Evolutionary conservation across 2,329 filamentous ascomycete genomes (phyloP).

Genomic region (Aureobasidium sp.): DNA sequence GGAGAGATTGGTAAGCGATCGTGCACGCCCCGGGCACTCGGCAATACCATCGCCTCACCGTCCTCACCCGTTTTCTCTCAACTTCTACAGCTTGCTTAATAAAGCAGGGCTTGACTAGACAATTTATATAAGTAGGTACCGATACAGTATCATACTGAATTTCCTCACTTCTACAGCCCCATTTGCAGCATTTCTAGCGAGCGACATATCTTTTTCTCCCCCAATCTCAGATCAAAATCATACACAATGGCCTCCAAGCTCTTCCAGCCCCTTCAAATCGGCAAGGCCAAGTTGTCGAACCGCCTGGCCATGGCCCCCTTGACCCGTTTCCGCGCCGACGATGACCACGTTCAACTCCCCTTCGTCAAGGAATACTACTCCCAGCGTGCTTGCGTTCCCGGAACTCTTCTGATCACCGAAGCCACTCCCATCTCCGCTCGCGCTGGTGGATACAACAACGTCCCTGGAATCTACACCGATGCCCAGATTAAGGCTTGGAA

Average conservation of each 20-base stretch:
- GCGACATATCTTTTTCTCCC: neutral
- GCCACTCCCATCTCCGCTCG: slow-evolving; percentile 43
- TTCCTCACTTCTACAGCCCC: neutral
- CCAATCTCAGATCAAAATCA: neutral
- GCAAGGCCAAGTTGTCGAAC: slow-evolving; percentile 33
- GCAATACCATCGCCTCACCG: neutral
- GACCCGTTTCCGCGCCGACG: slow-evolving; percentile 39
- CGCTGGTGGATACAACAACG: slow-evolving; percentile 41
- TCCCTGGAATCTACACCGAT: slow-evolving; percentile 49
- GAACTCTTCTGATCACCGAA: slow-evolving; percentile 52
- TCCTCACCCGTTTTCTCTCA: slow-evolving; percentile 4
- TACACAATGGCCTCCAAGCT: slow-evolving; percentile 20
- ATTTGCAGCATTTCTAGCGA: neutral
- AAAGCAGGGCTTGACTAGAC: slow-evolving; percentile 1
- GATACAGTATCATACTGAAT: neutral
- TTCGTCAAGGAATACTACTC: slow-evolving; percentile 15
- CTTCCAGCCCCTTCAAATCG: slow-evolving; percentile 36
- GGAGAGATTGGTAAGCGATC: slow-evolving; percentile 8
- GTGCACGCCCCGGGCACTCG: neutral
- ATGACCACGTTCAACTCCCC: slow-evolving; percentile 38
- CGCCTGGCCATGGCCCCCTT: slow-evolving; percentile 50
- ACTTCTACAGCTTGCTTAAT: slow-evolving; percentile 6
- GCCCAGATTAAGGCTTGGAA: slow-evolving; percentile 54
- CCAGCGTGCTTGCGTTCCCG: slow-evolving; percentile 28
- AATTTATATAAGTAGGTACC: neutral